Conservation (phyloP, 2,329 filamentous ascomycete species). For the Nemania abortiva region DNA sequence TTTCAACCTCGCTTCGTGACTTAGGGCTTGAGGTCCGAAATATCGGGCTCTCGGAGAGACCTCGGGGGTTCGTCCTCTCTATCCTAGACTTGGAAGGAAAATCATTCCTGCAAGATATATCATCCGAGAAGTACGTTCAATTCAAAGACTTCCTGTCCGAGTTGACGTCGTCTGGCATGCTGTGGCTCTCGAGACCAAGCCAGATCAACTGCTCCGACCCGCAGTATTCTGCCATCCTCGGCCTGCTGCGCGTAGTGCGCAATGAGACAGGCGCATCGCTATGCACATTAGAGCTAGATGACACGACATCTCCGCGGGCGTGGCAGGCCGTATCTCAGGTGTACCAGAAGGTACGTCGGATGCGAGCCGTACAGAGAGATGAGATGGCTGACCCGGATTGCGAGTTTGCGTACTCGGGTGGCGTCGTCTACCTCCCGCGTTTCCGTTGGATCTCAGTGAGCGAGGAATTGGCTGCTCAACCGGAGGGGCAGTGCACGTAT, state of each 20-base stretch:
- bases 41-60: conserved; percentile 16
- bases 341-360: conserved; percentile 25
- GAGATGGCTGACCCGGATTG: conserved; percentile 30
- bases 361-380: conserved; percentile 14
- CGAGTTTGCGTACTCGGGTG: conserved; percentile 24
- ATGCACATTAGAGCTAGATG: conserved; percentile 32
- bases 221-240: conserved; percentile 32
- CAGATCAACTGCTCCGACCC: conserved; percentile 34
- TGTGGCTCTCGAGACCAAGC: conserved; percentile 33
- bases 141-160: conserved; percentile 23
- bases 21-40: conserved; percentile 14
- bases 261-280: conserved; percentile 27
- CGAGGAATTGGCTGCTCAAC: conserved; percentile 1
- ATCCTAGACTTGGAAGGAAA: conserved; percentile 30
- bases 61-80: conserved; percentile 26
- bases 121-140: conserved; percentile 11
- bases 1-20: conserved; percentile 2
- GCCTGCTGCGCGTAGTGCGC: conserved; percentile 31
- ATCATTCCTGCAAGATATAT: conserved; percentile 30
- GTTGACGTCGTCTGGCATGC: conserved; percentile 15
- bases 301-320: conserved; percentile 7
- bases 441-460: conserved; percentile 32
- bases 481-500: background rate
- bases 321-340: conserved; percentile 24
- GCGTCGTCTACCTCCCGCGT: conserved; percentile 28